A percentile compares a stretch with the other conserved stretches of the same genome.
Conservation (phyloP, 495 filamentous ascomycete species). For the Daldinia vernicosa region DNA sequence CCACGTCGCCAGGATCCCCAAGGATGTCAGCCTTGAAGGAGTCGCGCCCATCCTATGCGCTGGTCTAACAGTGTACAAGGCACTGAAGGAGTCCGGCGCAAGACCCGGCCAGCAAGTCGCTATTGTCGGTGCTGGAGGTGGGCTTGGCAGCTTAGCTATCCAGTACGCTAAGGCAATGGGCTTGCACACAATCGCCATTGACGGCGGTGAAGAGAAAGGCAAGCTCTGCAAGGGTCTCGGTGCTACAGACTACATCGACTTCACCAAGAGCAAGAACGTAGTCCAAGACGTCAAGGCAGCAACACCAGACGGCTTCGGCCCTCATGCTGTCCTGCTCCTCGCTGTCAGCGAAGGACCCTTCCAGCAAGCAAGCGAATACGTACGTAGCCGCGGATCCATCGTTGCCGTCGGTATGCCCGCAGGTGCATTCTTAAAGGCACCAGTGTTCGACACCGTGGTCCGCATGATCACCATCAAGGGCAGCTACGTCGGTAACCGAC, state of each 20-base stretch:
- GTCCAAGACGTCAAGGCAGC: slow-evolving; percentile 81
- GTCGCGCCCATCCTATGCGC: slow-evolving; percentile 85
- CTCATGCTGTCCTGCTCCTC: slow-evolving; percentile 86
- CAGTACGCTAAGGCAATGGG: slow-evolving; percentile 95
- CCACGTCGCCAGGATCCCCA: slow-evolving; percentile 81
- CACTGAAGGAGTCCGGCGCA: slow-evolving; percentile 81
- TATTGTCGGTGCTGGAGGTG: slow-evolving; percentile 89
- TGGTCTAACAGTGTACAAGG: slow-evolving; percentile 94
- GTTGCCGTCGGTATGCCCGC: slow-evolving; percentile 88
- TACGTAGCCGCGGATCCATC: slow-evolving; percentile 79
- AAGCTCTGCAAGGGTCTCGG: slow-evolving; percentile 73
- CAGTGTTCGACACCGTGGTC: slow-evolving; percentile 86
- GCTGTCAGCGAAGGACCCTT: slow-evolving; percentile 90
- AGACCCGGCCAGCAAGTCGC: slow-evolving; percentile 81
- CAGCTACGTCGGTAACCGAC: slow-evolving; percentile 88
- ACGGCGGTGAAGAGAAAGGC: slow-evolving; percentile 80
- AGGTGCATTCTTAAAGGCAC: slow-evolving; percentile 77
- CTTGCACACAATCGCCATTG: slow-evolving; percentile 77
- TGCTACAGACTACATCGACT: slow-evolving; percentile 79
- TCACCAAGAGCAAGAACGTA: slow-evolving; percentile 74
- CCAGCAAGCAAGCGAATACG: slow-evolving; percentile 87
- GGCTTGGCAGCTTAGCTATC: slow-evolving; percentile 80
- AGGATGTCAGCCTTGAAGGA: slow-evolving; percentile 76
- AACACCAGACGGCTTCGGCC: slow-evolving; percentile 80
- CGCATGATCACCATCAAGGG: slow-evolving; percentile 92